These are phyloP conservation scores for Ustilago crameri DNA, from an alignment of 1,284 basidiomycete species.

Conservation along the genomic window DNA sequence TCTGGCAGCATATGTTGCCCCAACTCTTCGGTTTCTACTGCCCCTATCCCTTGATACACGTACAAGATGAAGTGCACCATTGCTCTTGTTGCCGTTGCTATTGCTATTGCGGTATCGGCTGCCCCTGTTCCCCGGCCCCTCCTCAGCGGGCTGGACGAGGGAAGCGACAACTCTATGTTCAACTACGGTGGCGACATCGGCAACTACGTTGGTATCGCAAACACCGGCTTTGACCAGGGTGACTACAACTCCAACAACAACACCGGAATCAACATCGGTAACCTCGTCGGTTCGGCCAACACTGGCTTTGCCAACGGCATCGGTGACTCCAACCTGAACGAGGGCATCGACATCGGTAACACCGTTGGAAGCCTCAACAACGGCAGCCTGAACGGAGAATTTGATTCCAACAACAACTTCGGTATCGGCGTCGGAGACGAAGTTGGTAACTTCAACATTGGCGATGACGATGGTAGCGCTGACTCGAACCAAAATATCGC, in stretches of 20 bases:
- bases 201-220: constrained; percentile 2
- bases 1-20: no score
- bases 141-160: neutral
- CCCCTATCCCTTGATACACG: no score
- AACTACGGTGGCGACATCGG: constrained; percentile 2
- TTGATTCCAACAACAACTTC: no score
- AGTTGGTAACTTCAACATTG: no score
- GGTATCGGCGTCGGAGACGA: no score
- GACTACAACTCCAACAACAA: neutral
- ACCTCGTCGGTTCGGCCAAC: constrained; percentile 1
- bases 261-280: constrained; percentile 1
- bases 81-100: constrained; percentile 2
- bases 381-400: neutral
- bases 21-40: no score
- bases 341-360: neutral
- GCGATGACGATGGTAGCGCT: no score
- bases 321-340: constrained; percentile 3
- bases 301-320: neutral
- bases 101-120: constrained; percentile 11
- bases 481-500: no score
- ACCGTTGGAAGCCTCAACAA: constrained; percentile 1
- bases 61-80: constrained; percentile 14
- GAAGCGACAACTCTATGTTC: neutral
- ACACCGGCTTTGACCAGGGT: no score
- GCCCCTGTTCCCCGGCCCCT: constrained; percentile 2